These are phyloP conservation scores for Penicillium coffeae DNA, from an alignment of 495 filamentous ascomycete genomes.

Conservation along the genomic window DNA sequence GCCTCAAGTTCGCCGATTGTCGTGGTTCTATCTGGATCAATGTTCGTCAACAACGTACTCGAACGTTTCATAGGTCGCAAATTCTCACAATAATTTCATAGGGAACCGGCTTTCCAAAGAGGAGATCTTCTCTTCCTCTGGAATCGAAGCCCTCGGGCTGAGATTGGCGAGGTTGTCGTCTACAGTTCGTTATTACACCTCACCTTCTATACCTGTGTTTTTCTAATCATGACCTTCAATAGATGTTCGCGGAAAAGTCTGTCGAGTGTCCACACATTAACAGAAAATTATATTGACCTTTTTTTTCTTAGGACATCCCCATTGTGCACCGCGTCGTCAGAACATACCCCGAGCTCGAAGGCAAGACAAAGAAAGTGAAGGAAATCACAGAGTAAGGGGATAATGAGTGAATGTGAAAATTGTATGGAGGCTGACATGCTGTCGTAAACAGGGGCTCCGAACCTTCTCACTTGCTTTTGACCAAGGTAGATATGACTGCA, in stretches of 20 bases:
- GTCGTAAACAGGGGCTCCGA: slow-evolving; percentile 21
- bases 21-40: slow-evolving; percentile 88
- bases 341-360: slow-evolving; percentile 57
- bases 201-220: no score
- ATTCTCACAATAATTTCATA: background rate
- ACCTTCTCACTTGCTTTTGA: slow-evolving; percentile 59
- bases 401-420: background rate
- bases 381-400: slow-evolving; percentile 32
- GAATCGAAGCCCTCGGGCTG: slow-evolving; percentile 69
- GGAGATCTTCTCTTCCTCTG: slow-evolving; percentile 92
- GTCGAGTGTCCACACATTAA: no score
- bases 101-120: slow-evolving; percentile 93
- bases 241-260: background rate
- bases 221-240: background rate
- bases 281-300: background rate
- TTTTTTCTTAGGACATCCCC: background rate
- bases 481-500: slow-evolving; percentile 51
- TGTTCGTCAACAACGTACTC: slow-evolving; percentile 25
- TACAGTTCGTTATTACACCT: background rate
- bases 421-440: slow-evolving; percentile 1
- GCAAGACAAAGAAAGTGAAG: slow-evolving; percentile 38
- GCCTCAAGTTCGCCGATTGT: slow-evolving; percentile 92
- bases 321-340: slow-evolving; percentile 33
- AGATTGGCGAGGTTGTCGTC: slow-evolving; percentile 87
- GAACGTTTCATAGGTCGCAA: background rate